Conservation (phyloP, 257 asterid genomes). For the Lavandula angustifolia region DNA sequence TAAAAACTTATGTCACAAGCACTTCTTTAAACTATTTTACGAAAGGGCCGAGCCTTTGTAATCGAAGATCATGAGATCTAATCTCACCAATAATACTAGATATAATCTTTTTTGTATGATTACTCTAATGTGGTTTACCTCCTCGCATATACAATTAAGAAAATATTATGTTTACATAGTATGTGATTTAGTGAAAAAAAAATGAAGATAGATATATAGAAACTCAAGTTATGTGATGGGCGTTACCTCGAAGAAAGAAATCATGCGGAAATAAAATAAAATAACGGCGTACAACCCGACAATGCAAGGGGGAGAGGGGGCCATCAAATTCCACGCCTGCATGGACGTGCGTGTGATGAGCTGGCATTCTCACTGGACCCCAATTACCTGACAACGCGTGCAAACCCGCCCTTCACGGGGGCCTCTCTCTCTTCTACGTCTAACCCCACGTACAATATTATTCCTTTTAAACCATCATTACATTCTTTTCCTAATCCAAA, state of each 20-base stretch:
- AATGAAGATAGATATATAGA: no score
- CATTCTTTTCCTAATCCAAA: slow-evolving; percentile 36
- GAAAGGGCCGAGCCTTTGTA: no score
- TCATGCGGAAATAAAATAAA: slow-evolving; percentile 33
- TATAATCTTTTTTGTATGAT: no score
- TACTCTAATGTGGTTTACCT: no score
- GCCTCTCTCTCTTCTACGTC: no score
- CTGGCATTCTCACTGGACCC: slow-evolving; percentile 37
- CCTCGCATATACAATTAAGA: no score
- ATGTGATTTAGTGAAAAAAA: no score
- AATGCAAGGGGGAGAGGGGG: slow-evolving; percentile 40
- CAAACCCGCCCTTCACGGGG: slow-evolving; percentile 25
- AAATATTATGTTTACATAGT: no score
- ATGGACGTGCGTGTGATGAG: slow-evolving; percentile 40
- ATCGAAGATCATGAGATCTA: no score
- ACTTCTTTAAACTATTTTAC: no score
- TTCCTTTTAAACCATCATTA: slow-evolving; percentile 35
- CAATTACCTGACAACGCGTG: slow-evolving; percentile 61
- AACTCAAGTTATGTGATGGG: neutral
- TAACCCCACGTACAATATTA: slow-evolving; percentile 22
- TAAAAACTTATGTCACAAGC: no score
- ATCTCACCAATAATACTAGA: no score
- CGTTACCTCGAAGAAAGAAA: slow-evolving; percentile 32
- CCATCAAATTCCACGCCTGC: slow-evolving; percentile 71
- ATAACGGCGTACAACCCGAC: slow-evolving; percentile 41